Evolutionary conservation across 202 grass and related monocot species (phyloP), one percentile per base, ranked within the genome.

Genomic region (Carex arenaria): DNA sequence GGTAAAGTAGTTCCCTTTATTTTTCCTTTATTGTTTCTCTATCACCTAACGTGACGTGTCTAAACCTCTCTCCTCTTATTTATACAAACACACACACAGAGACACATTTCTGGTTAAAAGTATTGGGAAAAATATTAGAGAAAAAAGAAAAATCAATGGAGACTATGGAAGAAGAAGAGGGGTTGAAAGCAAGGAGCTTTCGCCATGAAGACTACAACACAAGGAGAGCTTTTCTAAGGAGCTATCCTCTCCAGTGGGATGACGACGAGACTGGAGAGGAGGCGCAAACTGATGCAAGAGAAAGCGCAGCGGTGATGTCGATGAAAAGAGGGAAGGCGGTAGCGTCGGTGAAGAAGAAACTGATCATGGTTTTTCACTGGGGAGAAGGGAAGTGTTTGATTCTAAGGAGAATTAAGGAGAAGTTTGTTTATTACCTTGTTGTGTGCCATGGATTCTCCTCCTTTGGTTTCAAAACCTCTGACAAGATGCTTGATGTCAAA

Each of bases 161-260:
- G 83, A 80, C 2, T 63, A 55, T 75, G 72, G 72, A 59, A 15
- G 83, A 78, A 40, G 87, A 61, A 8, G 83, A 64, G 17, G 75
- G 63, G 60, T 34, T 81, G 82, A 97, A 82, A 88, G 81, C 87
- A 3, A 87, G 83, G 84, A 94, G 94, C 88, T 97, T 97, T 83
- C 91, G 94, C 65, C 83, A 88, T 74, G 94, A 97, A 90, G 94
- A 94, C 59, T 94, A 94, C 87, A 94, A 45, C 85, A 92, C 86
- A 67, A 83, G 94, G 89, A 71, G 94, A 74, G 88, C 87, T 1
- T 97, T 97, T 83, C 61, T 97, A 76, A 87, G 89, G 34, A 97
- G 94, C 89, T 94, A 94, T 67, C 91, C 91, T 38, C 94, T 94
- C 11, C 94, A 92, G 85, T 94, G 94, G 94, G 91, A 88, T 17